Base-by-base conservation (phyloP, 768 basidiomycete species). In the Sporobolomyces roseus region DNA sequence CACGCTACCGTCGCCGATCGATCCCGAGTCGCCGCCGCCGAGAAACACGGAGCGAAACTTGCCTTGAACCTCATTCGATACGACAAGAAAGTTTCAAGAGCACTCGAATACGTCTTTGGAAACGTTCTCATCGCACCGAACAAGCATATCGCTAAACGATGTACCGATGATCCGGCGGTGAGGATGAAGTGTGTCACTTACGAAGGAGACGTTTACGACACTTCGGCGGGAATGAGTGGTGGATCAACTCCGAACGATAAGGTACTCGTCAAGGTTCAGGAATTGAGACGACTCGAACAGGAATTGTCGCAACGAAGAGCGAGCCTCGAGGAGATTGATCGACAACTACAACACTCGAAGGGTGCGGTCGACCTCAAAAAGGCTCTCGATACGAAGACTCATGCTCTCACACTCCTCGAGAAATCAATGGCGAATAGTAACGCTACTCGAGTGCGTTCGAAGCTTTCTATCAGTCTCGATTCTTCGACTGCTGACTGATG, bases 151-250 rank as follows among this genome's bases (percentile, higher is more conserved):
- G 96, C 96, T 1, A 91, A 91, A 77, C 79, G 81, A 0, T 89
- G 96, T 49, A 96, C 96, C 0, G 98, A 97, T 81, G 81, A 86
- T 63, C 63, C 68, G 29, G 83, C 88, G 19, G 82, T 83, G 27
- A 82, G 85, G 14, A 86, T 89, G 55, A 87, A 87, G 58, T 93
- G 90, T 14, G 93, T 98, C 53, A 99, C 96, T 10, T 82, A 96
- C 27, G 88, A 91, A 3, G 96, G 96, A 3, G 96, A 98, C 75
- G 85, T 96, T 16, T 98, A 99, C 78, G 96, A 99, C 70, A 94
- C 96, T 3, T 88, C 89, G 12, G 94, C 94, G 10, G 93, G 90
- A 0, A 84, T 99, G 25, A 90, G 87, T 25, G 96, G 96, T 8
- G 96, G 96, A 1, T 85, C 91, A 1, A 87, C 91, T 0, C 90